Evolutionary conservation across 345 rosid genomes (phyloP), one percentile per base, ranked within the genome.

Genomic region (Pistacia vera): DNA sequence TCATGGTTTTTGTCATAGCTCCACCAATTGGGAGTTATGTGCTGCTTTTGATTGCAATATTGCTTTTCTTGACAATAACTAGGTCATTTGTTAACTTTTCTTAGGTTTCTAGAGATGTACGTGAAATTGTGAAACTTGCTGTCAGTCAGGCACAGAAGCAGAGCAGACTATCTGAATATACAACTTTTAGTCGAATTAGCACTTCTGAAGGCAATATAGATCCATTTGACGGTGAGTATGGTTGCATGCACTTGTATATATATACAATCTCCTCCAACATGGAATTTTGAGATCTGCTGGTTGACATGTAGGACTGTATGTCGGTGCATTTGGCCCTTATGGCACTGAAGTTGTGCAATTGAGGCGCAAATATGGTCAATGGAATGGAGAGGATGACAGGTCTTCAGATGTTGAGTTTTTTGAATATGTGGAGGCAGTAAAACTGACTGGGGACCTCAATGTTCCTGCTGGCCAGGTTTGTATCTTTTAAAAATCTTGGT

Each of bases 371-470:
- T 93, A 80, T 77, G 99, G 99, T 75, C 91, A 84, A 35, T 95
- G 99, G 99, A 83, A 80, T 80, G 88, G 73, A 83, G 81, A 66
- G 17, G 93, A 83, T 55, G 88, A 72, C 68, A 75, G 85, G 46
- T 74, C 93, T 60, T 81, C 94, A 6, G 95, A 91, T 69, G 82
- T 89, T 68, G 97, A 93, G 79, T 90, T 90, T 82, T 93, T 87
- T 80, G 99, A 95, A 83, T 95, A 92, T 71, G 99, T 95, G 38
- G 99, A 95, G 84, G 99, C 99, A 16, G 95, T 92, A 82, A 95
- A 92, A 88, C 83, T 95, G 76, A 95, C 98, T n/a, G 99, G 99
- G 69, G 99, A 95, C 85, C 97, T 94, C 58, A 95, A 95, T 82
- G 95, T 93, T 79, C 98, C 99, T 16, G 97, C 99, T 75, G 98